phyloP scores from a whole-genome alignment of 805 yeast genomes.

The Starmerella bacillaris region DNA sequence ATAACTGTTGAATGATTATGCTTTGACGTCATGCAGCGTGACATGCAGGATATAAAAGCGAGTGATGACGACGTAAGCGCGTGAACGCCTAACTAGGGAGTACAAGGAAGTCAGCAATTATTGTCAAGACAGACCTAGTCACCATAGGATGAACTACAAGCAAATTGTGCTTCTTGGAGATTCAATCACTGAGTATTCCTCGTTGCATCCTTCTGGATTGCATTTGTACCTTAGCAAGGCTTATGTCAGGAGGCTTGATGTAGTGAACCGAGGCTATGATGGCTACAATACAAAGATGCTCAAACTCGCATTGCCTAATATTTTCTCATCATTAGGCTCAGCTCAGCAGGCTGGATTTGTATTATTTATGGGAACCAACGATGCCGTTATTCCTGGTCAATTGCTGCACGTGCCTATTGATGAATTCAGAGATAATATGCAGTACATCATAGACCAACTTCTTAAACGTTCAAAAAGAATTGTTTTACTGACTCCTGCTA shows the following conservation, averaged over 20 bases:
- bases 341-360: slow-evolving; percentile 27
- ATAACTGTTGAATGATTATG: too few relatives aligned
- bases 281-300: slow-evolving; percentile 55
- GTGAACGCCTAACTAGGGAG: too few relatives aligned
- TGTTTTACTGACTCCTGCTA: slow-evolving; percentile 45
- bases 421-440: slow-evolving; percentile 33
- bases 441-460: slow-evolving; percentile 27
- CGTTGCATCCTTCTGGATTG: slow-evolving; percentile 25
- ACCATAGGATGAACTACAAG: slow-evolving; percentile 2
- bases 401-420: slow-evolving; percentile 35
- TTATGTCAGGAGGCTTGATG: slow-evolving; percentile 43
- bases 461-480: slow-evolving; percentile 30
- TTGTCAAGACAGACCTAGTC: too few relatives aligned
- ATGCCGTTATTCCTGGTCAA: slow-evolving; percentile 31
- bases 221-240: slow-evolving; percentile 33
- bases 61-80: too few relatives aligned
- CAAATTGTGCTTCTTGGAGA: slow-evolving; percentile 50
- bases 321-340: slow-evolving; percentile 29
- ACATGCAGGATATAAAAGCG: too few relatives aligned
- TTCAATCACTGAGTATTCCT: slow-evolving; percentile 45
- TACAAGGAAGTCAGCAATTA: too few relatives aligned
- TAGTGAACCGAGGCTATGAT: slow-evolving; percentile 54
- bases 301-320: slow-evolving; percentile 26
- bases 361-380: slow-evolving; percentile 72
- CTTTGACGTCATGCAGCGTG: too few relatives aligned